A percentile compares a stretch with the other conserved stretches of the same genome.
Conservation (phyloP, 73 alveolate genomes). For the Tetrahymena borealis region DNA sequence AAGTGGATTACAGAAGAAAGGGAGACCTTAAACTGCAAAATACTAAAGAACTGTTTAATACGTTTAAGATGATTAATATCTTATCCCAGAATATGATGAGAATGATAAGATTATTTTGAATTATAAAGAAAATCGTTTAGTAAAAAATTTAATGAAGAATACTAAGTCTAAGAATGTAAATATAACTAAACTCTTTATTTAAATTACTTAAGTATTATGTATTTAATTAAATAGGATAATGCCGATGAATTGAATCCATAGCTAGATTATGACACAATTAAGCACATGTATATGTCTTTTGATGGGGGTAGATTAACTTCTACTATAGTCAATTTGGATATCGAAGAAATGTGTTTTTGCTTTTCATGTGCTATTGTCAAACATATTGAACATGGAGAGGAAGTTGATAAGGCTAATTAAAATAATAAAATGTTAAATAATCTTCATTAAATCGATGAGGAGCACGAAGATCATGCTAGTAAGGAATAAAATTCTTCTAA, state of each 20-base stretch:
- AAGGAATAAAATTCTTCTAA: background rate
- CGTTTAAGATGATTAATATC: background rate
- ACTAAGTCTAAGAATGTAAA: background rate
- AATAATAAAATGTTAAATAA: background rate
- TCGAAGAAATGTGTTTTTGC: slow-evolving; percentile 57
- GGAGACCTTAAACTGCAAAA: background rate
- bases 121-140: background rate
- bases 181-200: background rate
- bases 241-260: background rate
- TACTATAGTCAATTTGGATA: slow-evolving; percentile 48
- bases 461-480: background rate
- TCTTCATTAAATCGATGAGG: background rate
- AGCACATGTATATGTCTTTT: slow-evolving; percentile 39
- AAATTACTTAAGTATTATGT: background rate
- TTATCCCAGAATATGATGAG: background rate
- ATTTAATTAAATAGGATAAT: background rate
- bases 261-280: background rate
- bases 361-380: slow-evolving; percentile 45
- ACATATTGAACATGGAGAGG: slow-evolving; percentile 35
- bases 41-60: background rate
- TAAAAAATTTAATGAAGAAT: background rate
- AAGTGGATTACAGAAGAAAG: background rate
- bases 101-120: background rate
- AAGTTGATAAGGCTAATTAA: background rate
- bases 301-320: slow-evolving; percentile 48